Evolutionary conservation across 805 yeast species (phyloP).

Genomic region (Wickerhamomyces chaumierensis): DNA sequence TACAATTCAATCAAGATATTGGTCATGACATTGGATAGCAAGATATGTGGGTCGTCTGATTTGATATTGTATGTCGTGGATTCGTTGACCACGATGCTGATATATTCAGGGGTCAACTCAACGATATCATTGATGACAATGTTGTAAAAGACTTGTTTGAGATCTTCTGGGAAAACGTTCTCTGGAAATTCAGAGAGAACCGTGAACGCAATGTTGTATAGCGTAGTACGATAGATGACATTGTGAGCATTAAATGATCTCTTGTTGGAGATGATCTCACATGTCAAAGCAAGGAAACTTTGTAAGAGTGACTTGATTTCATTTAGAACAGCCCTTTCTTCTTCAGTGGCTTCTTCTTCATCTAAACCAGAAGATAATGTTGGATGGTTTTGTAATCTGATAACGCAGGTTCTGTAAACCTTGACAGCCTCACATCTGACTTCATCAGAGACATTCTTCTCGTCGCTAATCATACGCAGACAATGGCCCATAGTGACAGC

Average conservation of each 20-base stretch:
- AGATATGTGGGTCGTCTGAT: conserved; percentile 9
- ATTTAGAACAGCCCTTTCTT: too few species aligned
- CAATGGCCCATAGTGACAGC: conserved; percentile 39
- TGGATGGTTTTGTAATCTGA: conserved; percentile 34
- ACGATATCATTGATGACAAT: conserved; percentile 9
- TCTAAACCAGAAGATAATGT: too few species aligned
- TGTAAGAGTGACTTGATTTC: conserved; percentile 24
- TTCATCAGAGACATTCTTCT: conserved; percentile 19
- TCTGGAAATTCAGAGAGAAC: conserved; percentile 15
- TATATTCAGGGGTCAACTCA: conserved; percentile 5
- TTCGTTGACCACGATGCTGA: conserved; percentile 7
- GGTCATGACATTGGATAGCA: conserved; percentile 8
- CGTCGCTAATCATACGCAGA: conserved; percentile 25
- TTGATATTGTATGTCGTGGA: conserved; percentile 2
- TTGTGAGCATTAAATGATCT: conserved; percentile 5
- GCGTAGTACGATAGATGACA: conserved; percentile 8
- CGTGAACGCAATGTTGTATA: conserved; percentile 9
- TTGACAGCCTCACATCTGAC: conserved; percentile 37
- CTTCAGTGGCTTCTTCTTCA: too few species aligned
- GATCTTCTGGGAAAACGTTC: conserved; percentile 9
- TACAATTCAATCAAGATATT: conserved; percentile 22
- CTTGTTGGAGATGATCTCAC: conserved; percentile 2
- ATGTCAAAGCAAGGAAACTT: conserved; percentile 13
- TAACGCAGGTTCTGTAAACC: conserved; percentile 41
- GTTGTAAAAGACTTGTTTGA: conserved; percentile 5